Evolutionary conservation across 2,329 filamentous ascomycete genomes (phyloP).

Genomic region (Bimuria novae-zelandiae): DNA sequence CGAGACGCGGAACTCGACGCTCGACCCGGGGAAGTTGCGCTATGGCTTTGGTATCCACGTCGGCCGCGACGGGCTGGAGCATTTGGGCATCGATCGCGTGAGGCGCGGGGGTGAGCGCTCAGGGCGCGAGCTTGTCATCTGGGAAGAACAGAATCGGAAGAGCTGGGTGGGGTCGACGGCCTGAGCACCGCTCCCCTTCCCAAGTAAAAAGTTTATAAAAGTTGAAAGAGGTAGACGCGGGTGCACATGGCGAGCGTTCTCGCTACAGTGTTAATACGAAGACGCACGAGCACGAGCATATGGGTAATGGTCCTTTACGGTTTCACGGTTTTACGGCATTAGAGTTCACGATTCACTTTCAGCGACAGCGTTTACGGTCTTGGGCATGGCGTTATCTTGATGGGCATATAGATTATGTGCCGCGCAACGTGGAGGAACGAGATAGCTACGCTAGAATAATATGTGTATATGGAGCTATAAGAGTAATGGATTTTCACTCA

Average conservation of each 20-base stretch:
- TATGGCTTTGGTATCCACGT: slow-evolving; percentile 64
- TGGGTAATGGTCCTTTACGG: slow-evolving; percentile 14
- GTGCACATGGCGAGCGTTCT: background rate
- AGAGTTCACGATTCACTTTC: slow-evolving; percentile 15
- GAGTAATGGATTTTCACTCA: too few species aligned
- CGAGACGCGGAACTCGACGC: slow-evolving; percentile 35
- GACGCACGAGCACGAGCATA: slow-evolving; percentile 15
- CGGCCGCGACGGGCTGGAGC: slow-evolving; percentile 63
- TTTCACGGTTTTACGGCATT: slow-evolving; percentile 13
- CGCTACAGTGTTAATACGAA: background rate
- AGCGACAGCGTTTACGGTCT: too few species aligned
- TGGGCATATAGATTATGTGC: too few species aligned
- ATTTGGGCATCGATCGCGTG: slow-evolving; percentile 64
- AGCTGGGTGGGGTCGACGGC: slow-evolving; percentile 26
- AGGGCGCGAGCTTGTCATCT: slow-evolving; percentile 43
- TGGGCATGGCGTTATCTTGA: too few species aligned
- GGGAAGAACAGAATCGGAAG: slow-evolving; percentile 41
- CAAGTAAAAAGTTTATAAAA: background rate
- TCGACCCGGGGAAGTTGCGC: slow-evolving; percentile 40
- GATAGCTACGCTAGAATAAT: too few species aligned
- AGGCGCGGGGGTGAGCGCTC: slow-evolving; percentile 42
- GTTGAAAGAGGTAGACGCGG: background rate
- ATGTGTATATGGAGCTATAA: too few species aligned
- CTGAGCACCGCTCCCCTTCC: background rate
- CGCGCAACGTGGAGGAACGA: too few species aligned